Conservation (phyloP, 2,329 filamentous ascomycete species). For the Magnaporthales sp. region DNA sequence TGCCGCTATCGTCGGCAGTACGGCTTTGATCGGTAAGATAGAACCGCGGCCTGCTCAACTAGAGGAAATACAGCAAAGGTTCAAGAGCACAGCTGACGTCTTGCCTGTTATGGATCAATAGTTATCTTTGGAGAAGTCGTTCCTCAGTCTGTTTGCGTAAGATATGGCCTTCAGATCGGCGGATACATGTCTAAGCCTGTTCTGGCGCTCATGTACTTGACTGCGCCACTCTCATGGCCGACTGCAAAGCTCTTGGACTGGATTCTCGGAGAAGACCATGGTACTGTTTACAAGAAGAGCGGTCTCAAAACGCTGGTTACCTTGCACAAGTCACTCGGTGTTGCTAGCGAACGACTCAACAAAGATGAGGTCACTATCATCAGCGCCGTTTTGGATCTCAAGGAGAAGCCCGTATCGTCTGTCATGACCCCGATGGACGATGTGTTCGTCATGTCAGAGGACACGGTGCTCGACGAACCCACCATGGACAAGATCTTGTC, state of each 20-base stretch:
- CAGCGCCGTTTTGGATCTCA: conserved; percentile 89
- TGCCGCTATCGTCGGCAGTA: conserved; percentile 88
- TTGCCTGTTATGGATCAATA: conserved; percentile 24
- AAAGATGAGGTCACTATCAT: conserved; percentile 99
- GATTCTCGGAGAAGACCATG: conserved; percentile 88
- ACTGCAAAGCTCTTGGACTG: conserved; percentile 92
- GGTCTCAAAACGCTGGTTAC: conserved; percentile 94
- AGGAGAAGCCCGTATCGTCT: conserved; percentile 86
- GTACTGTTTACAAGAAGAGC: conserved; percentile 96
- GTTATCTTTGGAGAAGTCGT: conserved; percentile 98
- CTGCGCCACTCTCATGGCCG: conserved; percentile 85
- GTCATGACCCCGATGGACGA: conserved; percentile 99
- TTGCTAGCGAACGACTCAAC: conserved; percentile 81
- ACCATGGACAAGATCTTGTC: conserved; percentile 93
- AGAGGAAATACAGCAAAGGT: not conserved
- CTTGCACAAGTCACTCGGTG: conserved; percentile 83
- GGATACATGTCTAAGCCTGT: conserved; percentile 89
- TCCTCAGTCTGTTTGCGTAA: conserved; percentile 91
- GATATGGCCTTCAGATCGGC: conserved; percentile 90
- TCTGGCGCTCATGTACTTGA: conserved; percentile 80
- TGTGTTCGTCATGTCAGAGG: conserved; percentile 93
- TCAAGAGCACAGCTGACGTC: not conserved
- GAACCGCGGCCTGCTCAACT: not conserved
- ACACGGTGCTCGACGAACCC: conserved; percentile 83
- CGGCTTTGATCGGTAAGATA: conserved; percentile 76